Evolutionary conservation across 164 flowering plant species (phyloP).

Genomic region (Stephania cephalantha): DNA sequence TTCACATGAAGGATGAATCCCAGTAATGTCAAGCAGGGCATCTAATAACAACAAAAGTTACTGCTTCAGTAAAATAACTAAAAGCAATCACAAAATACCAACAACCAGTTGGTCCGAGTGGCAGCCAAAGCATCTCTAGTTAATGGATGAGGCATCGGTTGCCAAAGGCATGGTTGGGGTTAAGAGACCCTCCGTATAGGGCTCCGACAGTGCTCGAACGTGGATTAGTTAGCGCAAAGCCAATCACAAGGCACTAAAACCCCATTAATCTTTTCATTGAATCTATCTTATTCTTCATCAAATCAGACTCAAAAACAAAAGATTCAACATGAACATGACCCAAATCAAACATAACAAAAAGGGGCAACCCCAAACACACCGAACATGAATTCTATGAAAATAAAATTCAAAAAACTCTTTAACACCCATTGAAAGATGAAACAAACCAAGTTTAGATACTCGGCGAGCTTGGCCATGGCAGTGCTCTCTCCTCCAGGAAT

Average conservation of each 20-base stretch:
- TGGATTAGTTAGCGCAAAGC: too few species aligned
- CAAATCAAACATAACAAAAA: not conserved
- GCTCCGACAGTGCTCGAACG: too few species aligned
- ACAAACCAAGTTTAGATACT: constrained; percentile 70
- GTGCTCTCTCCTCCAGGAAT: constrained; percentile 99
- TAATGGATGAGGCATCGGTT: too few species aligned
- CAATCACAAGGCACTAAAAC: not conserved
- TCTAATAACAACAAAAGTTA: too few species aligned
- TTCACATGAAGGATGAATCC: not conserved
- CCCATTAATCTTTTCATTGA: not conserved
- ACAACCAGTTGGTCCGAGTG: too few species aligned
- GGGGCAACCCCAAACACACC: not conserved
- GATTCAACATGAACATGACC: not conserved
- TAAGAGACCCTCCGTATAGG: too few species aligned
- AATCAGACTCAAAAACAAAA: not conserved
- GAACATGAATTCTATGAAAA: not conserved
- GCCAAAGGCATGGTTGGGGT: too few species aligned
- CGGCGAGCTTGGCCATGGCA: constrained; percentile 96
- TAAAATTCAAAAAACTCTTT: not conserved
- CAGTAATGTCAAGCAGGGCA: not conserved
- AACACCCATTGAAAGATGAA: not conserved
- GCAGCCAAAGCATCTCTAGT: too few species aligned
- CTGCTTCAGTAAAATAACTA: too few species aligned
- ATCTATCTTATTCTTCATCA: not conserved
- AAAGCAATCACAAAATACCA: too few species aligned